Evolutionary conservation across 2,329 filamentous ascomycete species (phyloP), one percentile per base, ranked within the genome.

Genomic region (Elsinoe australis): DNA sequence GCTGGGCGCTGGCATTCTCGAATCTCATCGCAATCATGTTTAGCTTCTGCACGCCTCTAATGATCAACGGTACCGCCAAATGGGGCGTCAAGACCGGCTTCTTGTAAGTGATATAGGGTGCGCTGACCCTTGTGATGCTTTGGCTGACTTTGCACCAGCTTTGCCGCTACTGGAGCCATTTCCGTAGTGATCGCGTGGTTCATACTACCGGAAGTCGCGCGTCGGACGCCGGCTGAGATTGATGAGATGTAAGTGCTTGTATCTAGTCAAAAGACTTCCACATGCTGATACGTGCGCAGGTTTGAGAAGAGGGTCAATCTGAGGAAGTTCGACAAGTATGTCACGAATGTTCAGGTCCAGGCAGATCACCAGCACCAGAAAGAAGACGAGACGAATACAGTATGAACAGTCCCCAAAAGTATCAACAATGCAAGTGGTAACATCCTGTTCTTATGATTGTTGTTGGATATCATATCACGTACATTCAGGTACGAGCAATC

Each of bases 11-110:
- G 0, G 68, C 68, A 0, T 55, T 56, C 3, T 68, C 67, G 1
- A 70, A 70, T 41, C 41, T 63, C 21, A 55, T 71, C 8, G 64
- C 60, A 8, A 68, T 69, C 51, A 67, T 71, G 63, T 70, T 71
- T 47, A 70, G 63, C 46, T 71, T 71, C 56, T 67, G 62, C 48
- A 71, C 67, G 0, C 69, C 68, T 1, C 42, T 69, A 6, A 71
- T 71, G 68, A 70, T 71, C 47, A 69, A 70, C 33, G 65, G 61
- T 0, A 50, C 51, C 1, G 47, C 52, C 5, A 52, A 64, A n/a
- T 71, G 69, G 67, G 67, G 68, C 4, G 64, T 70, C 2, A 69
- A 67, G 52, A 71, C 68, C 0, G 69, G 67, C 0, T 71, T 70
- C 45, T 71, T 71, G 68, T 67, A 49, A 49, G 63, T 59, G 18